Evolutionary conservation across 371 early-diverging fungal genomes (phyloP), one percentile per base, ranked within the genome.

Genomic region (Mucor piriformis): DNA sequence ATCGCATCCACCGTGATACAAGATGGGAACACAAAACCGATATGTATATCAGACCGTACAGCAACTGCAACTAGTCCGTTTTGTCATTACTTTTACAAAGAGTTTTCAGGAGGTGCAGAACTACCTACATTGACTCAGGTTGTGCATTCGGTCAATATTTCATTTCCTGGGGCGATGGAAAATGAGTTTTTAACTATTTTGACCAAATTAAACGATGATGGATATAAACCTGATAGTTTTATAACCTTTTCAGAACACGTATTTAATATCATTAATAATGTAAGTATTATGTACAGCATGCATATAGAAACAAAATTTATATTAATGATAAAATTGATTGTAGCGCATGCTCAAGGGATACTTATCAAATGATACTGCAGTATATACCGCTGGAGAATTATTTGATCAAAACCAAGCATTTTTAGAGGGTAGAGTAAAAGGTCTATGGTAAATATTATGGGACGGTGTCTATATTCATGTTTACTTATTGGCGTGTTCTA

Each of bases 221-320:
- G 40, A 3, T 73, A 73, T 32, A 23, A 44, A 10, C 64, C 67
- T 15, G 73, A 73, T 27, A 58, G 67, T 10, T 66, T 43, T 35
- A 53, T 73, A 20, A 67, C 73, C 0, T 67, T 73, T 50, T 73
- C 73, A 3, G 70, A 73, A 25, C 50, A 59, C 32, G 60, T 70
- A 2, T 73, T 67, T 50, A 44, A 50, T 5, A 61, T 62, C 21
- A 64, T 73, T 29, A 67, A 66, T 29, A 58, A 37, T 40, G 73
- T 73, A 67, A 54, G 61, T 20, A 11, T 20, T 15, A 37, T 37
- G 7, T 25, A 49, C 21, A 3, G n/a, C 18, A 25, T 8, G 12
- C 2, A 24, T 12, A 25, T 53, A 25, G 18, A 38, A 4, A n/a
- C 18, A 48, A n/a, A 20, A 6, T 20, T 35, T 49, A 15, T 11